phyloP scores from a whole-genome alignment of 345 rosid genomes.

The Moricandia moricandioides region DNA sequence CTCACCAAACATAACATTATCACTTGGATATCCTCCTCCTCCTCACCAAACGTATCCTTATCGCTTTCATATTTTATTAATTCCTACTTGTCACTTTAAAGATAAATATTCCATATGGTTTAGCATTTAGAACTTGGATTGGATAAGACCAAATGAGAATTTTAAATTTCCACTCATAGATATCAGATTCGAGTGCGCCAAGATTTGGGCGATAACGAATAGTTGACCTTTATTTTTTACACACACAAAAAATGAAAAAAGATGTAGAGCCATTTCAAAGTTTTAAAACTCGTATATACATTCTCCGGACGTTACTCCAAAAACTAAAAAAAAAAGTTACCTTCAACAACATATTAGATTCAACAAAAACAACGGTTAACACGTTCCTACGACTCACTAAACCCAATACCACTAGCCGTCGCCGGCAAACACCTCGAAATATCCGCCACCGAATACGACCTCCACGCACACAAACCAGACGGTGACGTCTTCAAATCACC shows the following conservation, averaged over 20 bases:
- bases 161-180: background rate
- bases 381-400: conserved; percentile 18
- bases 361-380: conserved; percentile 10
- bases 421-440: conserved; percentile 47
- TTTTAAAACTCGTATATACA: conserved; percentile 25
- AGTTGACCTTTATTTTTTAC: background rate
- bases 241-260: background rate
- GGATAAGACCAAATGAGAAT: conserved; percentile 16
- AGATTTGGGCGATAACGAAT: background rate
- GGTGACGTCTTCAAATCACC: conserved; percentile 32
- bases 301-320: conserved; percentile 16
- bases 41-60: background rate
- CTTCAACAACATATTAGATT: background rate
- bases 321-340: background rate
- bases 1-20: conserved; percentile 4
- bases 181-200: background rate
- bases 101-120: background rate
- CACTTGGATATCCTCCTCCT: background rate
- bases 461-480: conserved; percentile 43
- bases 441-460: conserved; percentile 64
- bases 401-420: conserved; percentile 19
- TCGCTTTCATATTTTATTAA: background rate
- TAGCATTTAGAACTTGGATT: conserved; percentile 3
- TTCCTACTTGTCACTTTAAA: background rate
- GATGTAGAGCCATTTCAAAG: conserved; percentile 3